Percentiles rank a stretch among this genome's conserved stretches.
Evolutionary conservation across 257 asterid genomes (phyloP).

Genomic region (Marsdenia floribunda): DNA sequence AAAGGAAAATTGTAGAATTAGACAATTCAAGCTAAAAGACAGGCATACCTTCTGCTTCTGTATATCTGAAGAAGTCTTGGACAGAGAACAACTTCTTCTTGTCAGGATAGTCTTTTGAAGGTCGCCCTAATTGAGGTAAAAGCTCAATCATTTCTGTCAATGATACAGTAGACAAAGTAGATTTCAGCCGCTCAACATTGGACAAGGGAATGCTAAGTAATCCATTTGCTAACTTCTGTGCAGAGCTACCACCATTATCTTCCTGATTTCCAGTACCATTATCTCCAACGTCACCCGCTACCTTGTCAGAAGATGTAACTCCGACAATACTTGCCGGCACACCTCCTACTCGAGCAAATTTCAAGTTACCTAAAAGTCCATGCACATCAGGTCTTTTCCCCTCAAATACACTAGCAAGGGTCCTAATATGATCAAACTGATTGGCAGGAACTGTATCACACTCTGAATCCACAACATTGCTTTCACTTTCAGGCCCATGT

Average conservation of each 20-base stretch:
- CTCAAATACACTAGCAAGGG: constrained; percentile 54
- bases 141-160: constrained; percentile 84
- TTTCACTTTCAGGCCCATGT: constrained; percentile 41
- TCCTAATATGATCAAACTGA: constrained; percentile 57
- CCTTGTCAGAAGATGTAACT: constrained; percentile 53
- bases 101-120: constrained; percentile 91
- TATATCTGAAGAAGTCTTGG: constrained; percentile 95
- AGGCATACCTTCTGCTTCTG: constrained; percentile 91
- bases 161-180: constrained; percentile 80
- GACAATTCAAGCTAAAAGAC: not conserved
- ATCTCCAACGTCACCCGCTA: constrained; percentile 46
- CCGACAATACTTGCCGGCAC: constrained; percentile 78
- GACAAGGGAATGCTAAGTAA: constrained; percentile 87
- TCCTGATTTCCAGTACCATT: constrained; percentile 46
- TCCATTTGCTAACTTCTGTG: constrained; percentile 61
- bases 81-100: constrained; percentile 90
- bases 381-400: constrained; percentile 83
- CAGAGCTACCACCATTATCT: constrained; percentile 50
- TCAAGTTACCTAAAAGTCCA: constrained; percentile 69
- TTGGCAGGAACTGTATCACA: constrained; percentile 23
- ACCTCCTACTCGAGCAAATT: constrained; percentile 94
- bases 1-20: not conserved
- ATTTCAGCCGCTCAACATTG: constrained; percentile 86
- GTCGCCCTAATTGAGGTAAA: constrained; percentile 75
- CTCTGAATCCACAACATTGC: constrained; percentile 28